phyloP scores from a whole-genome alignment of 177 flowering plant genomes.

The Vitis hybrid region DNA sequence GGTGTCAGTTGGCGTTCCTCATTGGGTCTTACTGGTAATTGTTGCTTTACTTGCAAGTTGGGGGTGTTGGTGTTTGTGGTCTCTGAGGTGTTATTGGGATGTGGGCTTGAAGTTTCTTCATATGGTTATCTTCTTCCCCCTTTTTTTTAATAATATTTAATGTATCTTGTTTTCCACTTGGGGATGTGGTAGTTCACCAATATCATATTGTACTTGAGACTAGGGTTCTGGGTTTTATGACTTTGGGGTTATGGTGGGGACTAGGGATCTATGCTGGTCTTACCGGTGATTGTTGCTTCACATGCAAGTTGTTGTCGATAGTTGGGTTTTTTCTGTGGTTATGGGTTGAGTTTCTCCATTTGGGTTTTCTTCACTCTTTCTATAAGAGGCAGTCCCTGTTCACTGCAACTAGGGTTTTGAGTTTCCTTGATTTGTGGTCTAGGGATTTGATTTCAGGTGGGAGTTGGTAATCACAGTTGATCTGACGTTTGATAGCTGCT shows the following conservation, averaged over 20 bases:
- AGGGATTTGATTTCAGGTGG: slow-evolving; percentile 28
- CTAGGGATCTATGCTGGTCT: slow-evolving; percentile 10
- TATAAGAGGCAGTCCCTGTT: slow-evolving; percentile 1
- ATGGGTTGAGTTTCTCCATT: slow-evolving; percentile 16
- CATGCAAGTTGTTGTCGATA: slow-evolving; percentile 23
- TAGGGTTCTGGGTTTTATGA: slow-evolving; percentile 10
- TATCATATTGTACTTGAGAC: not conserved
- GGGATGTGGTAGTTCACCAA: slow-evolving; percentile 1
- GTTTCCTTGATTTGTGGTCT: slow-evolving; percentile 16
- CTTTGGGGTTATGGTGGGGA: slow-evolving; percentile 7
- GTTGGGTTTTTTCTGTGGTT: slow-evolving; percentile 14
- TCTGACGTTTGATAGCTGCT: slow-evolving; percentile 21
- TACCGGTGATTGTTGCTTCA: slow-evolving; percentile 17
- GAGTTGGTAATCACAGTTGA: slow-evolving; percentile 7
- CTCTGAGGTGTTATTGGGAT: slow-evolving; percentile 16
- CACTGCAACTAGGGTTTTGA: slow-evolving; percentile 5
- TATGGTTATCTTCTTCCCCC: not conserved
- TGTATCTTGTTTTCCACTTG: not conserved
- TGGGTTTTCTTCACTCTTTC: slow-evolving; percentile 1
- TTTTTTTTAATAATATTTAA: not conserved
- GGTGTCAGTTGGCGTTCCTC: not conserved
- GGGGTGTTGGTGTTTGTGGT: not conserved
- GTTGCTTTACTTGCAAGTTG: slow-evolving; percentile 8
- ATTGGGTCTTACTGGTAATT: not conserved
- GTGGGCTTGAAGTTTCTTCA: slow-evolving; percentile 13